Conservation (phyloP, 2,329 filamentous ascomycete species). For the Exserohilum rostratum region DNA sequence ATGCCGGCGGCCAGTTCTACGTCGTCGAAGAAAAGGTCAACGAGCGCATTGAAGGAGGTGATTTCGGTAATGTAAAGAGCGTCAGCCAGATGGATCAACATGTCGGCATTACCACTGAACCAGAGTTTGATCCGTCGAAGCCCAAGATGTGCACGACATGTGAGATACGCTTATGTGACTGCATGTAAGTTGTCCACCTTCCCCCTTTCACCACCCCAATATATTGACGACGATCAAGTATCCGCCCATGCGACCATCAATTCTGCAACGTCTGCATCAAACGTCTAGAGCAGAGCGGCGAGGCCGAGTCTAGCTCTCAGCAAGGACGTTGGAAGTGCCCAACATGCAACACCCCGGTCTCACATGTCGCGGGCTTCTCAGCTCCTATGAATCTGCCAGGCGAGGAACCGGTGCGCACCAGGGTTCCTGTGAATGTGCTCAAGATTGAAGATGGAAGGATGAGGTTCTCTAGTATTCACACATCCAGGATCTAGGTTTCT, state of each 20-base stretch:
- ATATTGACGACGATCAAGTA: not conserved
- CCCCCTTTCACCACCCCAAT: not conserved
- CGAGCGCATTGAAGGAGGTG: not conserved
- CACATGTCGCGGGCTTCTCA: not conserved
- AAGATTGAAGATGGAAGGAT: not conserved
- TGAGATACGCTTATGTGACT: not conserved
- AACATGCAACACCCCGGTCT: not conserved
- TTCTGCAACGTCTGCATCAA: conserved; percentile 1
- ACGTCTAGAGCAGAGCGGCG: not conserved
- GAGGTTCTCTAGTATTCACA: not conserved
- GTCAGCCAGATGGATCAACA: conserved; percentile 1
- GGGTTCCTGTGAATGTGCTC: not conserved
- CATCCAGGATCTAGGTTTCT: not conserved
- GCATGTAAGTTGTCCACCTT: not conserved
- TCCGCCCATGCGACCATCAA: not conserved
- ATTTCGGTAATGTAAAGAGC: not conserved
- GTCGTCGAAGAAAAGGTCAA: not conserved
- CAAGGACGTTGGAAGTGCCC: not conserved
- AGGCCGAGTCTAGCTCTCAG: not conserved
- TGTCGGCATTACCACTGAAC: not conserved
- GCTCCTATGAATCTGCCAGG: conserved; percentile 1
- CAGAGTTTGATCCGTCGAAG: not conserved
- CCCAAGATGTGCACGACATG: not conserved
- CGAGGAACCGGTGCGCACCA: not conserved
- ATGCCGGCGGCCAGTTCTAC: not conserved